Evolutionary conservation across 108 stramenopile species (phyloP), one percentile per base, ranked within the genome.

Genomic region (Aurantiochytrium sp.): DNA sequence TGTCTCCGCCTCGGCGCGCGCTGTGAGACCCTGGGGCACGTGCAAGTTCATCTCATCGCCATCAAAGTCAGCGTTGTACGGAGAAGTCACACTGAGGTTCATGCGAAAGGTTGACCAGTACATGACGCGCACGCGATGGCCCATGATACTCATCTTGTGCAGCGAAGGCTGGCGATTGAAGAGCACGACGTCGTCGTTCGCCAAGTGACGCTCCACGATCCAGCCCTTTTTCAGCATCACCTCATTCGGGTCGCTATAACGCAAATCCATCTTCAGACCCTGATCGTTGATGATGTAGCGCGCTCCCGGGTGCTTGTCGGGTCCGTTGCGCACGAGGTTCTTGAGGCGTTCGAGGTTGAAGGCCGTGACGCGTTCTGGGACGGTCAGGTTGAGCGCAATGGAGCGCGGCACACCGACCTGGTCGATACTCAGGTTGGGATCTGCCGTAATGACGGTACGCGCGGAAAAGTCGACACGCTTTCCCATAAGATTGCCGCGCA

Each of bases 1-100:
- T 71, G 97, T 92, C 90, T 98, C 96, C 12, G 96, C 96, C 93
- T 99, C 99, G 21, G 98, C 97, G 60, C 96, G 93, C 44, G 99
- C 99, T 16, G 97, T 93, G 53, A 99, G 91, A 60, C 95, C 95
- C 94, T 99, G 99, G 5, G 98, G 99, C 29, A 97, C 97, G 94
- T 98, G 97, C 60, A 99, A 94, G 95, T 99, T 99, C 99, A 99
- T 99, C 94, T 99, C 99, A 87, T 99, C 99, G 18, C 99, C 99
- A 92, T 99, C 99, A 92, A 99, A 99, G 93, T 99, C 99, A 69
- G 99, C 99, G 93, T 99, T 99, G 95, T 99, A 99, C 29, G 99
- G 98, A 8, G 97, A 94, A 12, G 99, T 99, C 92, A 98, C 98
- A 88, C 96, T 95, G 87, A 99, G 92, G 93, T 99, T 99, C 90